Evolutionary conservation across 1,139 yeast species (phyloP), one percentile per base, ranked within the genome.

Genomic region (Blastobotrys persicus): DNA sequence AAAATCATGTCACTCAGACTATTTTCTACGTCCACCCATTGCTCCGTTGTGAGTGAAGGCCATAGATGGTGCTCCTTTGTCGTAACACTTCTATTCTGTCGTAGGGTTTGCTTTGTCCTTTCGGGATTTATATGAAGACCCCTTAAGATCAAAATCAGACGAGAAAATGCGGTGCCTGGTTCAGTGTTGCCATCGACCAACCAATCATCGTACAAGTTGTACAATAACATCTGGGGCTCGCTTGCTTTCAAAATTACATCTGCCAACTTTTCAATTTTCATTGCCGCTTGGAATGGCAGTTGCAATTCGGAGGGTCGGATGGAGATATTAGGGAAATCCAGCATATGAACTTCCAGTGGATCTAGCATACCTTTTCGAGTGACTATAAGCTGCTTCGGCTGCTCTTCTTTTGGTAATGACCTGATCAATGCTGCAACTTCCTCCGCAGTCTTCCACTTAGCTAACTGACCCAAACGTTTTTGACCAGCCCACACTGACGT

Each of bases 391-490:
- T 91, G 96, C 60, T 85, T 85, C 1, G 98, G 98, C 62, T 91
- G 97, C 66, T 92, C 97, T 64, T 92, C 97, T 49, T 81, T 77
- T 0, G 98, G 98, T 51, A 92, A 70, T 0, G 98, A 88, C 44
- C 97, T 76, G 20, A 92, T 78, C 56, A 92, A 73, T 0, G 96
- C 96, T 9, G 96, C 92, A 20, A 89, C 95, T 69, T 92, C 98
- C 68, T 94, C 99, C 0, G 98, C 98, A 1, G 98, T 85, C 66
- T 92, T 92, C 98, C 98, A 94, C 65, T 92, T 92, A 0, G 98
- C 94, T 55, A 94, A 73, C 65, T 92, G 98, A 26, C 95, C 88
- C 57, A 92, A 75, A 60, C 98, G 85, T 62, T 89, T 91, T 66
- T 94, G 98, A 13, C 99, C 99, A 1, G 96, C 85, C 95, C 97